Conservation (phyloP, 306 rosid genomes). For the Dalbergia cultrata region DNA sequence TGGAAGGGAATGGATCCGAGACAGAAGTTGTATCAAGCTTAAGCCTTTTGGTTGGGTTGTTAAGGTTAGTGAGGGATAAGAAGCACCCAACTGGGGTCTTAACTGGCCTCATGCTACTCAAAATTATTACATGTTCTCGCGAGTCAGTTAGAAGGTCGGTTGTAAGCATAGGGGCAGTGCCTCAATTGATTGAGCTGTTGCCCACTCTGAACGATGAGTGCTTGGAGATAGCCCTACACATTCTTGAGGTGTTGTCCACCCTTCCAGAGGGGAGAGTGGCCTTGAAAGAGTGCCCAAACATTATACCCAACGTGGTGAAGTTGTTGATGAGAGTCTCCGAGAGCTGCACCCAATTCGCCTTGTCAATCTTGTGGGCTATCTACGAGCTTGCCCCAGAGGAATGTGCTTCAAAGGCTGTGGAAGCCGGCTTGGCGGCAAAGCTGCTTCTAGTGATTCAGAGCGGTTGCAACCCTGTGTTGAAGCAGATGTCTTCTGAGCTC, state of each 20-base stretch:
- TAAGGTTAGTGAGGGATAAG: conserved; percentile 74
- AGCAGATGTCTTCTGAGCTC: conserved; percentile 77
- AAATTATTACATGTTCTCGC: conserved; percentile 54
- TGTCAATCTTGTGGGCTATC: conserved; percentile 79
- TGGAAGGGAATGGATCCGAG: conserved; percentile 57
- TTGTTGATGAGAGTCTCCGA: conserved; percentile 85
- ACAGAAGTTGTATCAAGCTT: conserved; percentile 61
- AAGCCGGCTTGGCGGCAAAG: conserved; percentile 85
- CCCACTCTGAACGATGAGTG: conserved; percentile 64
- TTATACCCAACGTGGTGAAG: conserved; percentile 67
- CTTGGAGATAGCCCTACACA: conserved; percentile 64
- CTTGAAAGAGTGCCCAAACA: conserved; percentile 72
- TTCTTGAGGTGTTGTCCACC: conserved; percentile 68
- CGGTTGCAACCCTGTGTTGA: conserved; percentile 74
- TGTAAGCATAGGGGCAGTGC: conserved; percentile 71
- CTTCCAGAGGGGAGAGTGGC: conserved; percentile 71
- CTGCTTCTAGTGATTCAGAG: conserved; percentile 85
- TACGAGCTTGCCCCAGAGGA: conserved; percentile 80
- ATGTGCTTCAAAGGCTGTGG: conserved; percentile 74
- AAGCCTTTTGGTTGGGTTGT: conserved; percentile 78
- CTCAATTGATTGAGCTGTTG: conserved; percentile 68
- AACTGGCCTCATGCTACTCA: conserved; percentile 67
- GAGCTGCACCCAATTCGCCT: conserved; percentile 70
- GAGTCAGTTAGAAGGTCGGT: conserved; percentile 60
- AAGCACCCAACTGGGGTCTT: conserved; percentile 65